phyloP scores from a whole-genome alignment of 495 filamentous ascomycete species.

The Xylaria acuta region DNA sequence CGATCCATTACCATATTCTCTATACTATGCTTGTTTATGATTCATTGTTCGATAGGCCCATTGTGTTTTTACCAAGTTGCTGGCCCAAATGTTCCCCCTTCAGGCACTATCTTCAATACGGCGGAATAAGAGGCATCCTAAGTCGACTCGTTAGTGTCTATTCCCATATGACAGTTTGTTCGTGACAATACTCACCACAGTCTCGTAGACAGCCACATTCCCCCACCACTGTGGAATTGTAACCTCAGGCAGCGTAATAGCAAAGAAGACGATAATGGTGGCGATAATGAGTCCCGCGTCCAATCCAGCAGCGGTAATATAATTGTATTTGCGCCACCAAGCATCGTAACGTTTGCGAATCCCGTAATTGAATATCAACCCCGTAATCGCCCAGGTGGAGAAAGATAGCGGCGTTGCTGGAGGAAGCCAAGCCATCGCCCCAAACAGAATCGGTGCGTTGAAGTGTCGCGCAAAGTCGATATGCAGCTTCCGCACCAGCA shows the following conservation, averaged over 20 bases:
- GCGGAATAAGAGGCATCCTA: constrained; percentile 42
- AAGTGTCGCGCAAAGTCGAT: constrained; percentile 54
- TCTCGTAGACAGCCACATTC: constrained; percentile 49
- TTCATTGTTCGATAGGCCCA: background rate
- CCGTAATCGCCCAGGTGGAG: constrained; percentile 64
- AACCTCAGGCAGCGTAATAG: constrained; percentile 47
- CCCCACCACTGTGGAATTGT: constrained; percentile 58
- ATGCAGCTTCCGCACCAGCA: constrained; percentile 57
- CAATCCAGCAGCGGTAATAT: constrained; percentile 65
- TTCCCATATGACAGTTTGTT: background rate
- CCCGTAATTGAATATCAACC: constrained; percentile 62
- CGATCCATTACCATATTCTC: background rate
- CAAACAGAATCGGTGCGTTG: constrained; percentile 66
- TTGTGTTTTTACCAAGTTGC: constrained; percentile 33
- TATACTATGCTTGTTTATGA: background rate
- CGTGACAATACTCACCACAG: constrained; percentile 33
- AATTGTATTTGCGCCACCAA: constrained; percentile 71
- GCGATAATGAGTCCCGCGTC: constrained; percentile 53
- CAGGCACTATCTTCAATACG: constrained; percentile 43
- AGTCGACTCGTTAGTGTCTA: constrained; percentile 23
- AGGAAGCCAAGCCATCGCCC: constrained; percentile 61
- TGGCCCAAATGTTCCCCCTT: constrained; percentile 46
- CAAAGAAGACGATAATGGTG: constrained; percentile 56
- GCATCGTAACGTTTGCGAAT: constrained; percentile 56
- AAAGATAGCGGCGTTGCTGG: constrained; percentile 67